Base-by-base conservation (phyloP, 1,284 basidiomycete species). In the Malassezia pachydermatis region DNA sequence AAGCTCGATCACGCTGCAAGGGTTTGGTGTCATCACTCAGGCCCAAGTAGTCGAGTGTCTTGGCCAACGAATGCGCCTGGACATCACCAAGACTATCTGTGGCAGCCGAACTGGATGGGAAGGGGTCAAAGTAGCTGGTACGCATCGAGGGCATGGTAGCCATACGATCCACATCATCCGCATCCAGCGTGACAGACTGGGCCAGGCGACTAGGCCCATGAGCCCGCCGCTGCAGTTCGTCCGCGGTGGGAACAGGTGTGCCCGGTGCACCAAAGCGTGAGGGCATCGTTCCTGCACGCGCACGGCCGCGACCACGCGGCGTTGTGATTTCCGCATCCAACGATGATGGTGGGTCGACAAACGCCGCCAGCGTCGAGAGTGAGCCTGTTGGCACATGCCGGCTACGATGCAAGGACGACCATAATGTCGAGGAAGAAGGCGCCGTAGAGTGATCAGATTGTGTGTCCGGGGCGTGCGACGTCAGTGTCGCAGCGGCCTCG, bases 41-140 rank as follows among this genome's bases (percentile, higher is more conserved):
- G 22, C 64, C 62, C 20, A 68, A 57, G 28, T 65, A 67, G 41
- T 68, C 59, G 22, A 68, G 55, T 42, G 60, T 67, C 38, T 49
- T 45, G 41, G 34, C 39, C 5, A 32, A 9, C 3, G 46, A 25
- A 11, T n/a, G 9, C 20, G n/a, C 34, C 34, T 36, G 34, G n/a
- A 19, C 20, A 13, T 36, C 11, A 13, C 34, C 34, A 6, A 36
- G 34, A 20, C n/a, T 19, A 36, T 36, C 34, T 17, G 34, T 20
- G 2, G n/a, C 34, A 20, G 10, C 19, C 3, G 2, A n/a, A n/a
- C n/a, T n/a, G n/a, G n/a, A n/a, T n/a, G n/a, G n/a, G n/a, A n/a
- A n/a, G n/a, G n/a, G n/a, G n/a, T n/a, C n/a, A n/a, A n/a, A n/a
- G n/a, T n/a, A n/a, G n/a, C n/a, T n/a, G n/a, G n/a, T n/a, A n/a